These are phyloP conservation scores for Cladosporium sp. DNA, from an alignment of 2,329 filamentous ascomycete species.

Conservation along the genomic window DNA sequence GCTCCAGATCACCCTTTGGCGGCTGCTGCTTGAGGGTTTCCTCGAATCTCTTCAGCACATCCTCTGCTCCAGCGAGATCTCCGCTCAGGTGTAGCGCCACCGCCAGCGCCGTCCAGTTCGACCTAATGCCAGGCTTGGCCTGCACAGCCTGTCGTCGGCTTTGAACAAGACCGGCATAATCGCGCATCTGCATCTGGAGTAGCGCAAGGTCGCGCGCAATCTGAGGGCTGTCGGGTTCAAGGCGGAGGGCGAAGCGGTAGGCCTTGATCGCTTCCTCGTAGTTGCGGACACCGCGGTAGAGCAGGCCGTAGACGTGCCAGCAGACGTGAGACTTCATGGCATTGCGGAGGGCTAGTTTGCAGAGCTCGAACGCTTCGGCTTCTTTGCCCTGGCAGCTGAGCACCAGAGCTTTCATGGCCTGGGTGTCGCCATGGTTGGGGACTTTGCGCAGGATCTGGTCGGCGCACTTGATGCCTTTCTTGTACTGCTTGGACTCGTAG, in stretches of 20 bases:
- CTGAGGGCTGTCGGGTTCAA: slow-evolving; percentile 90
- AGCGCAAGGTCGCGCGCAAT: slow-evolving; percentile 92
- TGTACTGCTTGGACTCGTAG: slow-evolving; percentile 99
- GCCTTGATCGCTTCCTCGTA: slow-evolving; percentile 99
- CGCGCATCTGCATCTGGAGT: slow-evolving; percentile 92
- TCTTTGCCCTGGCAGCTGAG: slow-evolving; percentile 88
- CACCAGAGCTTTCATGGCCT: slow-evolving; percentile 98
- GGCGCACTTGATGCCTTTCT: slow-evolving; percentile 87
- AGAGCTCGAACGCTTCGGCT: slow-evolving; percentile 89
- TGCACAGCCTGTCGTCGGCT: slow-evolving; percentile 86
- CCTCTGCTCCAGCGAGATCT: slow-evolving; percentile 79
- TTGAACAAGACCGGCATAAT: slow-evolving; percentile 88
- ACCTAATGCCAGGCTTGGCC: slow-evolving; percentile 71
- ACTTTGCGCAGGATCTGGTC: slow-evolving; percentile 95
- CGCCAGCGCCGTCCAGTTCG: slow-evolving; percentile 97
- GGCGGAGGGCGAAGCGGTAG: slow-evolving; percentile 88
- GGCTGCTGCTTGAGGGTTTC: slow-evolving; percentile 82
- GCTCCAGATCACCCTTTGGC: slow-evolving; percentile 74
- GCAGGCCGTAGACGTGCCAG: slow-evolving; percentile 96
- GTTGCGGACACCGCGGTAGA: slow-evolving; percentile 93
- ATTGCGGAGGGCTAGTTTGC: slow-evolving; percentile 84
- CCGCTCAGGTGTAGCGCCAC: slow-evolving; percentile 90
- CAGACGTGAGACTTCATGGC: slow-evolving; percentile 99
- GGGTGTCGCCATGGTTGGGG: slow-evolving; percentile 94
- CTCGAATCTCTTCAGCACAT: slow-evolving; percentile 85